Conservation (phyloP, 176 grass and related monocot species). For the Cocos nucifera region DNA sequence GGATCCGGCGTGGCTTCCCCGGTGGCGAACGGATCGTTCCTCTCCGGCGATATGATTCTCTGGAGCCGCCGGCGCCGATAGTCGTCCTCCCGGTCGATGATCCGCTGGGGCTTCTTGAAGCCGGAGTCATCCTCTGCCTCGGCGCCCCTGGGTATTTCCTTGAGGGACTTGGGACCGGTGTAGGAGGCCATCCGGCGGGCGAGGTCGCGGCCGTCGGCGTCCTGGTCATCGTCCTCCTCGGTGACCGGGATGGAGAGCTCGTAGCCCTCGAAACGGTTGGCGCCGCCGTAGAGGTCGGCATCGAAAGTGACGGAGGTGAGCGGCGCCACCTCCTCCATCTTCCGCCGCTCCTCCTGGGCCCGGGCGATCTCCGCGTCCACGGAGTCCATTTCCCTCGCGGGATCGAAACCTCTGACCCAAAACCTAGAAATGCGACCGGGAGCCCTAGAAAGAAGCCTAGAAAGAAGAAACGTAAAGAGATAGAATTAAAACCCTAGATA, state of each 20-base stretch:
- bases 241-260: conserved; percentile 77
- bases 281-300: conserved; percentile 78
- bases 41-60: conserved; percentile 77
- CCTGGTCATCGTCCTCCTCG: conserved; percentile 50
- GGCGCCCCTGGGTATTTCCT: conserved; percentile 45
- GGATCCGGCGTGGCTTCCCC: conserved; percentile 88
- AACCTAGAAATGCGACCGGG: too few species aligned
- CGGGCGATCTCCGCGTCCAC: conserved; percentile 68
- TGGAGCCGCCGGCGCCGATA: conserved; percentile 62
- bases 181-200: conserved; percentile 57
- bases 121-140: conserved; percentile 50
- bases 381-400: conserved; percentile 38
- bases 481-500: too few species aligned
- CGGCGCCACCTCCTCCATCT: conserved; percentile 64
- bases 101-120: conserved; percentile 46
- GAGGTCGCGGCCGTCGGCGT: conserved; percentile 27
- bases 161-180: conserved; percentile 50
- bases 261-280: conserved; percentile 77
- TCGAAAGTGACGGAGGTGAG: conserved; percentile 83
- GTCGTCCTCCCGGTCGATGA: conserved; percentile 92
- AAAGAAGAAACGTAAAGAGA: too few species aligned
- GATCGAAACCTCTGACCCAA: too few species aligned
- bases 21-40: conserved; percentile 71
- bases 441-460: too few species aligned
- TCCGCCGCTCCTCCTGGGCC: conserved; percentile 79